Evolutionary conservation across 169 alveolate species (phyloP).

Genomic region (Theileria parva): DNA sequence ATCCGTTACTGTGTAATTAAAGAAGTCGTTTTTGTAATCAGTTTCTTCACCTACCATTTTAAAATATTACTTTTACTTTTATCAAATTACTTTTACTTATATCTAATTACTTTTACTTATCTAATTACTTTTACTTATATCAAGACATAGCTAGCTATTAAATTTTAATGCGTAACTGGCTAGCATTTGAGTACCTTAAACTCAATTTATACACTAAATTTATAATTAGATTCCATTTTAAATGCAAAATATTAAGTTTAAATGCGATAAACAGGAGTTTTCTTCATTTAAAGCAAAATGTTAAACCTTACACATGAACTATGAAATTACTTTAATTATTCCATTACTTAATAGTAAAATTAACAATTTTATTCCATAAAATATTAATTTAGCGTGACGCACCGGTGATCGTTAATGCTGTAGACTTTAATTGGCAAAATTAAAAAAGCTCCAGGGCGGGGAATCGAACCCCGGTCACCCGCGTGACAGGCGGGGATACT

Average conservation of each 20-base stretch:
- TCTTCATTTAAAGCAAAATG: background rate
- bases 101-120: too few relatives aligned
- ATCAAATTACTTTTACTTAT: too few relatives aligned
- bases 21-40: background rate
- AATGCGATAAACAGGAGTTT: background rate
- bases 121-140: too few relatives aligned
- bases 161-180: background rate
- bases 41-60: background rate
- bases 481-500: conserved; percentile 89
- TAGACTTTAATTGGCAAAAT: background rate
- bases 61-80: too few relatives aligned
- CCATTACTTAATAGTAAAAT: background rate
- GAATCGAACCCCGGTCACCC: conserved; percentile 88
- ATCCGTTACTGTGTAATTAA: background rate
- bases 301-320: background rate
- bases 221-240: background rate
- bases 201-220: background rate
- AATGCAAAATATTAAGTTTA: background rate
- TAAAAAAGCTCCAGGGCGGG: conserved; percentile 82
- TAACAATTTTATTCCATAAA: background rate
- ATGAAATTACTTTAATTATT: too few relatives aligned
- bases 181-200: background rate
- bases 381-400: background rate
- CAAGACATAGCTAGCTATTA: background rate
- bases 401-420: background rate